Evolutionary conservation across 148 eudicot genomes (phyloP).

Genomic region (Cornus kousa): DNA sequence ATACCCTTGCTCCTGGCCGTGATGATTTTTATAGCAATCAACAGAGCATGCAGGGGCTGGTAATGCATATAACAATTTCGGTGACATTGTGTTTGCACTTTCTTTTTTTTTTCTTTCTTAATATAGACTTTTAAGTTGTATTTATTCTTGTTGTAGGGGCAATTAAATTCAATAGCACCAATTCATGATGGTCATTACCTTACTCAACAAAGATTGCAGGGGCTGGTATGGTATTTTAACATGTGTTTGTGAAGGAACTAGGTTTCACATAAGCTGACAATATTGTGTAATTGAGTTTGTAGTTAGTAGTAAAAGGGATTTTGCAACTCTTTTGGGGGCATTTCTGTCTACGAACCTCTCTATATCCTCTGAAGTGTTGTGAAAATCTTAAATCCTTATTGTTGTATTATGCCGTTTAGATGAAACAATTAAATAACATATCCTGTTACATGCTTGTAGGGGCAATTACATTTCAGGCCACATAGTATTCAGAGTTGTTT

Average conservation of each 20-base stretch:
- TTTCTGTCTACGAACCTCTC: too few species aligned
- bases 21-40: background rate
- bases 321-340: too few species aligned
- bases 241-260: background rate
- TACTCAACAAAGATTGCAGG: conserved; percentile 4
- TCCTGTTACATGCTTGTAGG: background rate
- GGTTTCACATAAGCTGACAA: too few species aligned
- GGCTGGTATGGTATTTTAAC: background rate
- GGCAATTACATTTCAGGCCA: background rate
- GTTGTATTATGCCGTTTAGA: too few species aligned
- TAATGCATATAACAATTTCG: background rate
- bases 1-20: background rate
- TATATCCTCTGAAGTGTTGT: too few species aligned
- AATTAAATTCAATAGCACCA: background rate
- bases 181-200: conserved; percentile 1
- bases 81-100: background rate
- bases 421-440: background rate
- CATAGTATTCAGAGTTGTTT: conserved; percentile 18
- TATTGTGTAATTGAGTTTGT: too few species aligned
- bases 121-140: background rate
- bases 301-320: too few species aligned
- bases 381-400: too few species aligned
- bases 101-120: background rate
- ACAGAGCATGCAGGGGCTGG: conserved; percentile 8
- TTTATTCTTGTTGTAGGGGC: background rate